Evolutionary conservation across 176 grass and related monocot species (phyloP).

Genomic region (Themeda triandra): DNA sequence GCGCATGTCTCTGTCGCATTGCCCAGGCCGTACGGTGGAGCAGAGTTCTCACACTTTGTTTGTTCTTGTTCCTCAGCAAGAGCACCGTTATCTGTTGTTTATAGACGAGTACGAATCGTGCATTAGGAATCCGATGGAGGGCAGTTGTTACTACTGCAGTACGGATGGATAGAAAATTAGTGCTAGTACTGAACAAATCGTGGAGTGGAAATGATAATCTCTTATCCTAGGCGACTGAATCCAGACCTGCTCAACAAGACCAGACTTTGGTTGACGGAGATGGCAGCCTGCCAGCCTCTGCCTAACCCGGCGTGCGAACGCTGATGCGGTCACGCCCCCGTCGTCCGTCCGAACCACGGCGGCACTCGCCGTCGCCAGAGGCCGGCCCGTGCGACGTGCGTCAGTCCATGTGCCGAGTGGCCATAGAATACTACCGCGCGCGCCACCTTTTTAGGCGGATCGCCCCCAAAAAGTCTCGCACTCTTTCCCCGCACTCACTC

Average conservation of each 20-base stretch:
- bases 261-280: background rate
- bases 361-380: background rate
- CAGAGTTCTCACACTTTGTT: background rate
- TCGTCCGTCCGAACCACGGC: slow-evolving; percentile 2
- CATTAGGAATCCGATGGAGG: background rate
- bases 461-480: slow-evolving; percentile 3
- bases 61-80: background rate
- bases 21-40: background rate
- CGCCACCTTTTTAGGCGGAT: slow-evolving; percentile 37
- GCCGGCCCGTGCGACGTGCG: too few relatives aligned
- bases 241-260: background rate
- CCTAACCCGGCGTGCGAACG: slow-evolving; percentile 8
- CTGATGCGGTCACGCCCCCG: background rate
- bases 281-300: background rate
- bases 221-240: background rate
- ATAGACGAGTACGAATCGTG: background rate
- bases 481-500: background rate
- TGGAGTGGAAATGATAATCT: background rate
- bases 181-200: too few relatives aligned
- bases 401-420: background rate
- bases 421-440: slow-evolving; percentile 2
- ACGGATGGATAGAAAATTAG: background rate
- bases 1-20: background rate
- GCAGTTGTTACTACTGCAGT: background rate
- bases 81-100: background rate